A percentile compares a stretch with the other conserved stretches of the same genome.
phyloP scores from a whole-genome alignment of 1,284 basidiomycete genomes.

The Baeospora myosura region DNA sequence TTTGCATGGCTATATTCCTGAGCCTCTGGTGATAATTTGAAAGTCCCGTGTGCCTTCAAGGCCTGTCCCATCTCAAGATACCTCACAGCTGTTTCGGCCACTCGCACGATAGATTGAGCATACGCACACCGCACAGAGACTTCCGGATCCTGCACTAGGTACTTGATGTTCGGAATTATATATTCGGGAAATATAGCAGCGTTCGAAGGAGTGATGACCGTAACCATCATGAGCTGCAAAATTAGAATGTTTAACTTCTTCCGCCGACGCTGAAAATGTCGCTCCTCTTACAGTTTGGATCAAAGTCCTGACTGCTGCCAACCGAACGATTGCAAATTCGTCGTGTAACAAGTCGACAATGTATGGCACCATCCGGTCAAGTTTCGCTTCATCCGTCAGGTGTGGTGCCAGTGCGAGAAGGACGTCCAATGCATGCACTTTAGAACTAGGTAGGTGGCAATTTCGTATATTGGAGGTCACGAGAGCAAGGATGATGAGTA shows the following conservation, averaged over 20 bases:
- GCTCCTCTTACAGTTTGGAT: constrained; percentile 71
- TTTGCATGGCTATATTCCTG: constrained; percentile 71
- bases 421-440: constrained; percentile 80
- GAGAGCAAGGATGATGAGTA: constrained; percentile 75
- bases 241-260: constrained; percentile 1
- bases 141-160: constrained; percentile 78
- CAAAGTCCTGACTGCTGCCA: constrained; percentile 72
- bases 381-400: constrained; percentile 90
- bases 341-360: constrained; percentile 86
- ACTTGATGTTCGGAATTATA: constrained; percentile 84
- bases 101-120: constrained; percentile 78
- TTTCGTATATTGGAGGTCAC: constrained; percentile 89
- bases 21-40: constrained; percentile 54
- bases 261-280: background rate
- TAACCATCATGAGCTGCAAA: constrained; percentile 72
- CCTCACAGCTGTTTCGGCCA: constrained; percentile 78
- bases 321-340: constrained; percentile 74
- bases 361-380: constrained; percentile 92
- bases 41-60: constrained; percentile 73
- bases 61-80: constrained; percentile 93
- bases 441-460: constrained; percentile 81
- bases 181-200: constrained; percentile 88
- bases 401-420: constrained; percentile 79
- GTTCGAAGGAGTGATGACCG: constrained; percentile 87
- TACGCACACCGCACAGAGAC: constrained; percentile 86